A percentile compares a stretch with the other conserved stretches of the same genome.
Conservation (phyloP, 805 yeast species). For the Candida coleopterorum region DNA sequence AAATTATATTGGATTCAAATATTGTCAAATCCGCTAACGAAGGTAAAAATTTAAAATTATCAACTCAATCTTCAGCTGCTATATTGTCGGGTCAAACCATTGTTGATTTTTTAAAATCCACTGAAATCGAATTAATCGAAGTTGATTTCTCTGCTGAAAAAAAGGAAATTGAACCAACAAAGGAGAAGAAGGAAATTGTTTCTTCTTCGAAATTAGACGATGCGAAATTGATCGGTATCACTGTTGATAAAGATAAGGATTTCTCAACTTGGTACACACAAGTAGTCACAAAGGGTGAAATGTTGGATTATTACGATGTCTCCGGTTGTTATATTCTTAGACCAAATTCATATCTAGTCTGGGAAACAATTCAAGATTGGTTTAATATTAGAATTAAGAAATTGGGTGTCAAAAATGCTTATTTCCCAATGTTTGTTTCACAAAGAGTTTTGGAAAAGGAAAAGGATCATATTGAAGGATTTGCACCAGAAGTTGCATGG, state of each 20-base stretch:
- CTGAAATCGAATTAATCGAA: constrained; percentile 46
- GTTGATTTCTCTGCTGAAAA: constrained; percentile 53
- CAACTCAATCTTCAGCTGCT: constrained; percentile 51
- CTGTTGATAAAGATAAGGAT: constrained; percentile 86
- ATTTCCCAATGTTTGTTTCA: constrained; percentile 98
- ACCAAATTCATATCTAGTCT: constrained; percentile 88
- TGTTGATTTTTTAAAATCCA: constrained; percentile 41
- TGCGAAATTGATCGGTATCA: constrained; percentile 91
- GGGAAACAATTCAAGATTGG: constrained; percentile 92
- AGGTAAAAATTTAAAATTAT: constrained; percentile 37
- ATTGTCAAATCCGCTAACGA: constrained; percentile 35
- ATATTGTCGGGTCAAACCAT: constrained; percentile 44
- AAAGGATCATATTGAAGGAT: constrained; percentile 98
- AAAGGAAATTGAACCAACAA: constrained; percentile 31
- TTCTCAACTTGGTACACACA: constrained; percentile 98
- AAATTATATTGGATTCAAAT: constrained; percentile 53
- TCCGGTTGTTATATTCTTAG: constrained; percentile 98
- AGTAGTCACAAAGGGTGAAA: constrained; percentile 92
- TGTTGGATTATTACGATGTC: constrained; percentile 97
- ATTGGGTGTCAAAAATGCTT: constrained; percentile 89
- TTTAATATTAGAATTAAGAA: constrained; percentile 77
- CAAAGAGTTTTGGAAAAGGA: constrained; percentile 90
- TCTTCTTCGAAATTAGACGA: constrained; percentile 61
- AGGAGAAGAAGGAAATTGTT: constrained; percentile 32
- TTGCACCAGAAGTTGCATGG: constrained; percentile 99